Base-by-base conservation (phyloP, 192 early-diverging fungal species). In the Podila verticillata region DNA sequence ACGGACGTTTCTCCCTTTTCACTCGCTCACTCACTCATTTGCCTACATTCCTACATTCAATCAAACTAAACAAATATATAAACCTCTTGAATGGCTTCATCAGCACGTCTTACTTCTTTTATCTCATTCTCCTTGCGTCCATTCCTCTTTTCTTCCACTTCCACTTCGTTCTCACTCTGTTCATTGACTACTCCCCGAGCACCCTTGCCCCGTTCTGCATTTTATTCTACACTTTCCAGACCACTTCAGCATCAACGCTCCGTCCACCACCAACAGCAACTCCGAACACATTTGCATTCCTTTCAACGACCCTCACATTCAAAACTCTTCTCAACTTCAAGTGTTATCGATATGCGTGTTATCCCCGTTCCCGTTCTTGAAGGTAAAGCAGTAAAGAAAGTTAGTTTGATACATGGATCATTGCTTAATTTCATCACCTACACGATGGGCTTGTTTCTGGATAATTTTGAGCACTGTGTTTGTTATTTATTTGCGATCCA, bases 361-460 rank as follows among this genome's bases (percentile, higher is more conserved):
- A 79, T 79, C 61, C 68, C 75, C 1, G 75, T 79, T 10, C 75
- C 75, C 8, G 75, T 60, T 17, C 51, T 54, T 26, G 51, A 54
- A 54, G 51, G 51, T 54, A 44, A 44, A 44, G 12, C 36, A 2
- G 3, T 12, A 15, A 44, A 44, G 39, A 10, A 10, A 44, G 15
- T 3, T 15, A 44, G 39, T 15, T 44, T 44, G 15, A 44, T 44
- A 44, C 15, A 1, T 0, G 39, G 39, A 44, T 44, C 39, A 44
- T 44, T 44, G 39, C 39, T 7, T 44, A 44, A 15, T 44, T 44
- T 44, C 39, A 3, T n/a, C 39, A 13, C 39, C 39, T 44, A 4
- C 39, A 17, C 39, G 13, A 44, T 44, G 39, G 12, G 39, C 39
- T 6, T 39, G 39, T 5, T 6, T 39, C 15, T 39, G 39, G 15